phyloP scores from a whole-genome alignment of 1,284 basidiomycete species.

The Naganishia albida region DNA sequence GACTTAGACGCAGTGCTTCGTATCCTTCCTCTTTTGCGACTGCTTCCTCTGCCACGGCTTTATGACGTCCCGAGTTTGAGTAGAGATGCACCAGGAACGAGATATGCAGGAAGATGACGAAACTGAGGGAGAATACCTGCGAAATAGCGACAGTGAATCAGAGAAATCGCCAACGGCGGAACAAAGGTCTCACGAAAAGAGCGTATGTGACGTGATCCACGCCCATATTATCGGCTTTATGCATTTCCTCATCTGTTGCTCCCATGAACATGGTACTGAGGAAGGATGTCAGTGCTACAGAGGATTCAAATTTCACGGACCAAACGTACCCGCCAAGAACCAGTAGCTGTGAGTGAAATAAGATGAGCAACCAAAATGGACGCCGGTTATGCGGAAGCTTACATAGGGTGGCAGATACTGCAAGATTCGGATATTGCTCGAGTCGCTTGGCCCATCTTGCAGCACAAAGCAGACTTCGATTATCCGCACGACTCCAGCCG shows the following conservation, averaged over 20 bases:
- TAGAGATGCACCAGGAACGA: constrained; percentile 64
- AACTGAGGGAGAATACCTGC: constrained; percentile 70
- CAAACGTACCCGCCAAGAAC: constrained; percentile 62
- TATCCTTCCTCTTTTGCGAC: constrained; percentile 30
- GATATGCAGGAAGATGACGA: constrained; percentile 73
- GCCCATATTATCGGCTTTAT: constrained; percentile 63
- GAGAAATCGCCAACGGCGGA: not conserved
- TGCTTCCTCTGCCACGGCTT: not conserved
- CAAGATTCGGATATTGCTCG: constrained; percentile 62
- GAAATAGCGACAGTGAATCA: not conserved
- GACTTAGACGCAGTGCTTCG: constrained; percentile 12
- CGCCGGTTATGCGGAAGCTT: constrained; percentile 49
- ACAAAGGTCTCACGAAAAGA: constrained; percentile 62
- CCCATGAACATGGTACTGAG: constrained; percentile 72
- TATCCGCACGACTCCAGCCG: constrained; percentile 77
- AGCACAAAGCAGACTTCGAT: constrained; percentile 81
- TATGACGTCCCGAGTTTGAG: constrained; percentile 63
- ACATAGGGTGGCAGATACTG: constrained; percentile 84
- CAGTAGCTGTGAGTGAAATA: constrained; percentile 60
- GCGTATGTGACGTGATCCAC: constrained; percentile 89
- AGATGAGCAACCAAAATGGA: not conserved
- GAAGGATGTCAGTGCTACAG: constrained; percentile 1
- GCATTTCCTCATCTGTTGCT: constrained; percentile 84
- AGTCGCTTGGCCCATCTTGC: constrained; percentile 50
- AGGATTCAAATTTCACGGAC: no score